Base-by-base conservation (phyloP, 2,329 filamentous ascomycete genomes). In the Blastomyces parvus region DNA sequence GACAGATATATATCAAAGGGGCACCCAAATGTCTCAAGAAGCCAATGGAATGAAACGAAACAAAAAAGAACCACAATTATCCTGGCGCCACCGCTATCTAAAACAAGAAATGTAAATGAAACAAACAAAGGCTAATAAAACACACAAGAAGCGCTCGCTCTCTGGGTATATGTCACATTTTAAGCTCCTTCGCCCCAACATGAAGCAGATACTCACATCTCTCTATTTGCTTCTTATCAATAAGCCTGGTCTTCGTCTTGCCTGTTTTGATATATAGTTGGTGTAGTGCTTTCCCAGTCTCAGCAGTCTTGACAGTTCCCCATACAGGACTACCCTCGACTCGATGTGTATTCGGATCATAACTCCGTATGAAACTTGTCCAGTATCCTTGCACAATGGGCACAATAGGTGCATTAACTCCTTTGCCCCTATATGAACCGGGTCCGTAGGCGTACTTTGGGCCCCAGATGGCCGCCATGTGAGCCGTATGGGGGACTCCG, bases 321-420 rank as follows among this genome's bases (percentile, higher is more conserved):
- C 85, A 88, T 62, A 73, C 73, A 2, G 83, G 82, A 53, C 77
- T 77, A 0, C 78, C 80, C 0, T 66, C 46, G 53, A 73, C 66
- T 9, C 83, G 79, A 62, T 80, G 74, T 19, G 68, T 77, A 70
- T 91, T 92, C 0, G 89, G 89, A 71, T 92, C 79, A 46, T 85
- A 80, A 0, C 79, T 79, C 33, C 83, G 77, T 65, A 92, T 85
- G 70, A 92, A 92, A 66, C 85, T 89, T 1, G 85, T 84, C 87
- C 88, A 91, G 73, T 91, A 92, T 0, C 80, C 82, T 69, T 90
- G 86, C 36, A 88, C 82, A 0, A 88, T 74, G 0, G 83, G 79
- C 0, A 88, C 80, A 6, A 88, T 84, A 0, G 71, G 70, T 1
- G 77, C 81, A 66, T 91, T 90, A 2, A 77, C 78, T 22, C 46